Percentiles rank a stretch among this genome's conserved stretches.
Evolutionary conservation across 768 basidiomycete genomes (phyloP).

Genomic region (Amanita rimosa): DNA sequence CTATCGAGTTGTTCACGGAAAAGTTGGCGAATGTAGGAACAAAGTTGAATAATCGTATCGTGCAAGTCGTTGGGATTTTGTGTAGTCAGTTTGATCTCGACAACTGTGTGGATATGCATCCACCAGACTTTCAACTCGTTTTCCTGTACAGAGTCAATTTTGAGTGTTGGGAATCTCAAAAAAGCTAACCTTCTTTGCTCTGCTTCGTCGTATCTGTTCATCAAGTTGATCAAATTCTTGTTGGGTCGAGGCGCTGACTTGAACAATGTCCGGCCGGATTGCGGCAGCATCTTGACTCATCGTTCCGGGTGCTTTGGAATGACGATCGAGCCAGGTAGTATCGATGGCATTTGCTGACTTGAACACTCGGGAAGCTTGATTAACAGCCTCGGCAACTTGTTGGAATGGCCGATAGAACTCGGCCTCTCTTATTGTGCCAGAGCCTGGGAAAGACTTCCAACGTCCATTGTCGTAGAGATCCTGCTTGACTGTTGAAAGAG

Average conservation of each 20-base stretch:
- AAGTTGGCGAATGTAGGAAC: constrained; percentile 8
- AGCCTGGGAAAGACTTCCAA: not conserved
- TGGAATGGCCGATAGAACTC: not conserved
- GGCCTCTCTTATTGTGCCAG: not conserved
- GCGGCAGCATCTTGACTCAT: not conserved
- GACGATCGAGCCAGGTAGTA: not conserved
- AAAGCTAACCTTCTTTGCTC: not conserved
- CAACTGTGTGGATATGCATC: not conserved
- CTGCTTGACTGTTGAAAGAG: not conserved
- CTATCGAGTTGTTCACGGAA: constrained; percentile 9
- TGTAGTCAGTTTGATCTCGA: not conserved
- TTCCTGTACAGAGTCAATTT: not conserved
- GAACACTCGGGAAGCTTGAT: not conserved
- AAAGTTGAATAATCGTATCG: not conserved
- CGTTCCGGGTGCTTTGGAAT: not conserved
- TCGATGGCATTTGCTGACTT: no score
- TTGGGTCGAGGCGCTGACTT: not conserved
- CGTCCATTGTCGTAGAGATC: not conserved
- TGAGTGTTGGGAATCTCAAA: not conserved
- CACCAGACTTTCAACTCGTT: not conserved
- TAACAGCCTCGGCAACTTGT: not conserved
- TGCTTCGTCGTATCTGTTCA: not conserved
- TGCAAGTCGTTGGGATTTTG: not conserved
- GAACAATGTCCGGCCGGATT: not conserved
- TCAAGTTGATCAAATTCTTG: not conserved